Evolutionary conservation across 2,329 filamentous ascomycete genomes (phyloP).

Genomic region (Colletotrichum eremochloae): DNA sequence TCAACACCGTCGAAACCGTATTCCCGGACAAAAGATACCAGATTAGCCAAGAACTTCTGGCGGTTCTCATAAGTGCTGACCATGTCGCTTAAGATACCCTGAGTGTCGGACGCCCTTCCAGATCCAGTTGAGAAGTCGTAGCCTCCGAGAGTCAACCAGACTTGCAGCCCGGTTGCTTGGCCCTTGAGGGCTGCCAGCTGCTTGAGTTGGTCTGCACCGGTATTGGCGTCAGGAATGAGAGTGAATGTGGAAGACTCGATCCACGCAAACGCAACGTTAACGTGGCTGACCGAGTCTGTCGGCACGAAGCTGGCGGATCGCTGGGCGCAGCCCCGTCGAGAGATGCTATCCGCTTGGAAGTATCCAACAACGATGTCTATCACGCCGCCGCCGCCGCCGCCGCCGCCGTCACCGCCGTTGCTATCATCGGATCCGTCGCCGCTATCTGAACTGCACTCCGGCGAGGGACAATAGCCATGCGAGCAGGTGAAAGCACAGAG

Average conservation of each 20-base stretch:
- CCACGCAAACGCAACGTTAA: not conserved
- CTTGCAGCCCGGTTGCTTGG: not conserved
- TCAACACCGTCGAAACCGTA: conserved; percentile 41
- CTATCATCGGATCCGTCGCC: not conserved
- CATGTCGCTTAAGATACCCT: conserved; percentile 46
- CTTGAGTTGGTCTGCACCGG: not conserved
- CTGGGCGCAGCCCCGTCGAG: not conserved
- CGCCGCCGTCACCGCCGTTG: not conserved
- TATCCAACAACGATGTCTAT: not conserved
- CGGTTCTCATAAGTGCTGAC: conserved; percentile 35
- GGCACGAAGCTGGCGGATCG: conserved; percentile 5
- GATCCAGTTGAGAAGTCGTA: conserved; percentile 5
- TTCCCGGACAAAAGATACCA: conserved; percentile 23
- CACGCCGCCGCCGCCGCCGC: not conserved
- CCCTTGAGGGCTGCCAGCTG: conserved; percentile 1
- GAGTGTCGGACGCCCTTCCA: not conserved
- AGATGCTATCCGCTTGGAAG: conserved; percentile 2
- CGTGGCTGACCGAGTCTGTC: conserved; percentile 4
- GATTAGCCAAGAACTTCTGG: conserved; percentile 21
- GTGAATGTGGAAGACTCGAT: not conserved
- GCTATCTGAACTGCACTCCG: not conserved
- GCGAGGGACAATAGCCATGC: not conserved
- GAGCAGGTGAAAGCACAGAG: not conserved
- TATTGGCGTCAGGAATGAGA: not conserved
- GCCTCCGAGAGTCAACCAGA: not conserved